Evolutionary conservation across 345 rosid genomes (phyloP), one percentile per base, ranked within the genome.

Genomic region (Populus davidiana): DNA sequence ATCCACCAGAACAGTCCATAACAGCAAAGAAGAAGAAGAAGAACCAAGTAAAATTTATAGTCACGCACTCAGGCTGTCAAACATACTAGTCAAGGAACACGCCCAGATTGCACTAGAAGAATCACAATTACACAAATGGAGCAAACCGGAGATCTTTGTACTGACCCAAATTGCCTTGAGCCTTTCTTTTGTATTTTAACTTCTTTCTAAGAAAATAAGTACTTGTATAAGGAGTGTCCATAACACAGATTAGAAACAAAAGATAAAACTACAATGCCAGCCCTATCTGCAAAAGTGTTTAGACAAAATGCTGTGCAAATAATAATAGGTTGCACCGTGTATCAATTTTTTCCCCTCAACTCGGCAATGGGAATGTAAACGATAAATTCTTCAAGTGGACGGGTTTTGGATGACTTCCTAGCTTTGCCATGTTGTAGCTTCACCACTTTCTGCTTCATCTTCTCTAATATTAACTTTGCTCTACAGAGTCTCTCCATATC

Each of bases 321-420:
- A 17, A 62, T n/a, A 63, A 52, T 39, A 44, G 20, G 33, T 36
- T 73, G 56, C 36, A 50, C 65, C 38, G 27, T 33, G 73, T 41
- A 65, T 86, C 83, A 87, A 52, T 20, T 56, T 70, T 87, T 90
- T 81, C 92, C 97, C 81, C 74, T 88, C 77, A 93, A 74, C 82
- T 86, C 90, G 52, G 94, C 97, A 72, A 82, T 69, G 9, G 97
- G 99, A 72, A 96, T 88, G 87, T 86, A 93, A 64, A 90, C 74
- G 72, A 92, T 85, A 49, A 86, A 75, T 29, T 91, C 86, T 67
- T 86, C 83, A 67, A 73, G 84, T 21, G 69, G 16, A 41, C 73
- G 64, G 59, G 65, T 67, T 79, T 69, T 78, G 25, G 76, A 81
- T 5, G 83, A 81, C 81, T 79, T 90, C 77, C 86, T 90, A 41